These are phyloP conservation scores for Leptosphaerulina australis DNA, from an alignment of 2,329 filamentous ascomycete species.

Conservation along the genomic window DNA sequence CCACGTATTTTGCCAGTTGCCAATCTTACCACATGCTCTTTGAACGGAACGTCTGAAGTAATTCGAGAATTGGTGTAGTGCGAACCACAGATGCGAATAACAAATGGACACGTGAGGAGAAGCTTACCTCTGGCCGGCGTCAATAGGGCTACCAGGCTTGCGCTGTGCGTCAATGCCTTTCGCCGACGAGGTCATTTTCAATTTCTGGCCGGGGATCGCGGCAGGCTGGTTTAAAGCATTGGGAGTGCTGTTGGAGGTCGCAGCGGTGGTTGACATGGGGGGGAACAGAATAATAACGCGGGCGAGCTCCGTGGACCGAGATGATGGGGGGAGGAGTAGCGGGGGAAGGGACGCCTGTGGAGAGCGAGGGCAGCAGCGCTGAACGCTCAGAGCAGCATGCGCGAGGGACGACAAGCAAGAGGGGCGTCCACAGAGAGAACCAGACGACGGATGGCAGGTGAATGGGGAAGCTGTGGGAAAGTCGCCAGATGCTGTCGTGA, in stretches of 20 bases:
- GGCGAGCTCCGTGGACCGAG: constrained; percentile 18
- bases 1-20: constrained; percentile 13
- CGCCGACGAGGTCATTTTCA: constrained; percentile 57
- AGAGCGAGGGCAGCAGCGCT: constrained; percentile 30
- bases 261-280: constrained; percentile 45
- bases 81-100: background rate
- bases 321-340: background rate
- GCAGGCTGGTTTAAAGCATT: constrained; percentile 46
- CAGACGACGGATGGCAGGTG: constrained; percentile 26
- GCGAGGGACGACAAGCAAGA: constrained; percentile 15
- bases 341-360: constrained; percentile 1
- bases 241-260: constrained; percentile 39
- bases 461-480: constrained; percentile 27
- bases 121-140: constrained; percentile 61
- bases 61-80: background rate
- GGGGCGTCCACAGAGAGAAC: constrained; percentile 17
- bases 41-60: background rate
- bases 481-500: constrained; percentile 25
- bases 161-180: constrained; percentile 60
- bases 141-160: constrained; percentile 62
- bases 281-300: constrained; percentile 23
- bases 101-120: background rate
- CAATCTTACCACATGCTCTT: background rate
- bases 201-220: constrained; percentile 49
- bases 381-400: constrained; percentile 15